Conservation (phyloP, 768 basidiomycete genomes). For the Kwoniella dejecticola region DNA sequence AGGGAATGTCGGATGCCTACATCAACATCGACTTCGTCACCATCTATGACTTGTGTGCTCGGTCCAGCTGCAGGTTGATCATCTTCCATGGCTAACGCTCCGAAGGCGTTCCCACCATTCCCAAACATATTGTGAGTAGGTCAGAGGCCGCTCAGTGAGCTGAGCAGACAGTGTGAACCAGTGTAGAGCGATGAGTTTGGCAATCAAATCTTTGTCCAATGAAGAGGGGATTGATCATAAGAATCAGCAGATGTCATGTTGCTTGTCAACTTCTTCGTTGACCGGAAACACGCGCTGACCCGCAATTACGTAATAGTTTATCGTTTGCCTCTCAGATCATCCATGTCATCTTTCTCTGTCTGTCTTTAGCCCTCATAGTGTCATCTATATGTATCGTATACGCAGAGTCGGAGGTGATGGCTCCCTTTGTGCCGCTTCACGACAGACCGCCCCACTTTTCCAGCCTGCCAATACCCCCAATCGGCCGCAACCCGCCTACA, state of each 20-base stretch:
- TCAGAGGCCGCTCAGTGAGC: neutral
- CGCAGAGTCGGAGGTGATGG: constrained; percentile 14
- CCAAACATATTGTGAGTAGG: constrained; percentile 19
- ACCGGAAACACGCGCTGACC: too few species aligned
- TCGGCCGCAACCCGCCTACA: constrained; percentile 7
- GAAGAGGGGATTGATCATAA: too few species aligned
- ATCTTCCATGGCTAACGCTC: constrained; percentile 27
- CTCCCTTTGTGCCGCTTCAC: constrained; percentile 36
- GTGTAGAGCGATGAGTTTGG: too few species aligned
- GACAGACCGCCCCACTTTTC: constrained; percentile 38
- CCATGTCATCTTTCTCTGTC: too few species aligned
- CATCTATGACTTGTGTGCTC: constrained; percentile 33
- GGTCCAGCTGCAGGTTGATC: constrained; percentile 25
- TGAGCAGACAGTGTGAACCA: neutral
- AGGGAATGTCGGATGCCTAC: constrained; percentile 29
- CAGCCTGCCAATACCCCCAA: constrained; percentile 20
- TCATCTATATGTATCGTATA: neutral
- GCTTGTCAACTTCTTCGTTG: too few species aligned
- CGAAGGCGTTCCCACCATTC: constrained; percentile 30
- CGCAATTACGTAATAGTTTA: too few species aligned
- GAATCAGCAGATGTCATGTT: too few species aligned
- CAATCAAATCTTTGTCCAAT: too few species aligned
- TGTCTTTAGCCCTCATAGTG: neutral
- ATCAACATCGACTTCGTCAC: constrained; percentile 50
- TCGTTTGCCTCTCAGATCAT: too few species aligned